phyloP scores from a whole-genome alignment of 2,329 filamentous ascomycete species.

The Aspergillus awamori region DNA sequence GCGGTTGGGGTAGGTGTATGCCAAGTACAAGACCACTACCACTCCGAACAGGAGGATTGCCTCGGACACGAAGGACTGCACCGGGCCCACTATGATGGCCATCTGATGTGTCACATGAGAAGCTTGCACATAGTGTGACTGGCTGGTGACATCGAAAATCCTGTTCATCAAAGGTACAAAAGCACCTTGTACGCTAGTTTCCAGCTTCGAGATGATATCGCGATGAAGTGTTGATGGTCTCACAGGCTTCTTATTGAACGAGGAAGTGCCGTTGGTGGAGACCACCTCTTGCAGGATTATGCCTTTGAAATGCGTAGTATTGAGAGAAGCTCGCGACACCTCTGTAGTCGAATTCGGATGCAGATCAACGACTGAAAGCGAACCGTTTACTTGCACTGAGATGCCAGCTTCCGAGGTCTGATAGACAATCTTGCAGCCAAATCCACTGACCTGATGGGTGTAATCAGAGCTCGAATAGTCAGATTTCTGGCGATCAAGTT shows the following conservation, averaged over 20 bases:
- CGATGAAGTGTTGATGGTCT: not conserved
- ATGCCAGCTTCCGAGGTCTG: not conserved
- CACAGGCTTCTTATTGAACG: not conserved
- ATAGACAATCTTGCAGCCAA: slow-evolving; percentile 12
- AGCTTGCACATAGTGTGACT: slow-evolving; percentile 6
- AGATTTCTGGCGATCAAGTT: not conserved
- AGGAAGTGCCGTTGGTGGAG: not conserved
- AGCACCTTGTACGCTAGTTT: not conserved
- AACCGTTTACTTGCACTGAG: slow-evolving; percentile 10
- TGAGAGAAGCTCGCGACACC: not conserved
- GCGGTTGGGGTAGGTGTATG: slow-evolving; percentile 10
- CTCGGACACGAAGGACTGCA: slow-evolving; percentile 1
- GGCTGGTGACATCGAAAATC: slow-evolving; percentile 5
- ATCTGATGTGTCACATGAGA: slow-evolving; percentile 8
- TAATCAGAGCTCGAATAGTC: not conserved
- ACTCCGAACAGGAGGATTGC: slow-evolving; percentile 5
- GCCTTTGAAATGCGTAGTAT: slow-evolving; percentile 7
- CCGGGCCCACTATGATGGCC: slow-evolving; percentile 3
- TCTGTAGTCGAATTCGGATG: not conserved
- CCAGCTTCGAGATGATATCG: slow-evolving; percentile 1
- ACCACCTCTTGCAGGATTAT: slow-evolving; percentile 3
- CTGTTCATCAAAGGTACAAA: slow-evolving; percentile 14
- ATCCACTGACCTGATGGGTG: slow-evolving; percentile 2
- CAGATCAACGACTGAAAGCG: not conserved
- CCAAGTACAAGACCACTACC: not conserved